Conservation (phyloP, 2,329 filamentous ascomycete genomes). For the Cercospora sp. region DNA sequence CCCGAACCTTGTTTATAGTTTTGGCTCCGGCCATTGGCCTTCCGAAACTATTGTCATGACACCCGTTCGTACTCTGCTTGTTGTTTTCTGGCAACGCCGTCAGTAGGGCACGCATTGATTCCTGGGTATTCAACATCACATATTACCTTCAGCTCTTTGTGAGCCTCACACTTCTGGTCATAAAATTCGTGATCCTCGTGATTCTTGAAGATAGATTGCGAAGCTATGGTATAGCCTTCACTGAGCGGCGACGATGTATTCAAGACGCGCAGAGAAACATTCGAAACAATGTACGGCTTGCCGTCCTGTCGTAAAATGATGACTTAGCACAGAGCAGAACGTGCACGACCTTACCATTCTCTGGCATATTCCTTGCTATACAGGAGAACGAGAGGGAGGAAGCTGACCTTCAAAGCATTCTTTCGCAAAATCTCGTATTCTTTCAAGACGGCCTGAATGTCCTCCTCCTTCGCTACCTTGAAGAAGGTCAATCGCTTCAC, state of each 20-base stretch:
- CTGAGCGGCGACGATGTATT: constrained; percentile 49
- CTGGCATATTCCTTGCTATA: background rate
- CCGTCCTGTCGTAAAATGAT: constrained; percentile 55
- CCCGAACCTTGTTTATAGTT: constrained; percentile 17
- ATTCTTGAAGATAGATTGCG: constrained; percentile 63
- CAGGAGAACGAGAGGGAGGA: background rate
- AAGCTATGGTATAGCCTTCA: constrained; percentile 65
- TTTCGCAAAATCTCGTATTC: constrained; percentile 48
- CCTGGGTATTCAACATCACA: background rate
- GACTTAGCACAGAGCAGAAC: constrained; percentile 1
- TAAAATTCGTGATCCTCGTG: constrained; percentile 69
- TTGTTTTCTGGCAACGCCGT: constrained; percentile 26
- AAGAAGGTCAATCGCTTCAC: constrained; percentile 56
- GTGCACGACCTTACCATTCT: background rate
- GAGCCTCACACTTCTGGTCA: constrained; percentile 60
- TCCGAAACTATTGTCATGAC: constrained; percentile 35
- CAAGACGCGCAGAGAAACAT: constrained; percentile 29
- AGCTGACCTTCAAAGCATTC: constrained; percentile 45
- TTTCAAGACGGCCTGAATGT: constrained; percentile 47
- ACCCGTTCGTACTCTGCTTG: constrained; percentile 30
- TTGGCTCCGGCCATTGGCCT: constrained; percentile 33
- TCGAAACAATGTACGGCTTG: constrained; percentile 66
- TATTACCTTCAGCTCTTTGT: constrained; percentile 51
- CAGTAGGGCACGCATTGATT: background rate
- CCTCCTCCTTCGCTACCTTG: constrained; percentile 52